Conservation (phyloP, 306 rosid species). For the Albizia julibrissin region DNA sequence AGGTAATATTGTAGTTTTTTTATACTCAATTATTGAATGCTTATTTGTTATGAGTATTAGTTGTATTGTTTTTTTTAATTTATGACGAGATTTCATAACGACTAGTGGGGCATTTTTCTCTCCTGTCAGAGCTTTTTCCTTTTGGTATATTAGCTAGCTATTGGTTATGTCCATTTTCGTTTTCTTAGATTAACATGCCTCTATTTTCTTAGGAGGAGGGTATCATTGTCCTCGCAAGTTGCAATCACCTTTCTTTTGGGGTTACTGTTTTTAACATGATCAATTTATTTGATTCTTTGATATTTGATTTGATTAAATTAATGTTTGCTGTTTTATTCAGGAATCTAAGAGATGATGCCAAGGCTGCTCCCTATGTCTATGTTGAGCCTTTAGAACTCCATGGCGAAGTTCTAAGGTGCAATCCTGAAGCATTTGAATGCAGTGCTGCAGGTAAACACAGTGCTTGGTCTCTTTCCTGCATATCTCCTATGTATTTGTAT, state of each 20-base stretch:
- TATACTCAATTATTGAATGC: neutral
- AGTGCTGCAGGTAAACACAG: conserved; percentile 77
- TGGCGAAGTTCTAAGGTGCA: conserved; percentile 72
- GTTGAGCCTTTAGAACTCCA: conserved; percentile 70
- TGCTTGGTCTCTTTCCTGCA: conserved; percentile 46
- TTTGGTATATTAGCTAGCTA: neutral
- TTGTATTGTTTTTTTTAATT: neutral
- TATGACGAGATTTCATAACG: neutral
- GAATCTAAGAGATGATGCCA: conserved; percentile 75
- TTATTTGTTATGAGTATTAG: neutral
- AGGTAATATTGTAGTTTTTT: neutral
- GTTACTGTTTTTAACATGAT: conserved; percentile 11
- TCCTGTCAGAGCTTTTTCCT: neutral
- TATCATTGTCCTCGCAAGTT: neutral
- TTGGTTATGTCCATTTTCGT: neutral
- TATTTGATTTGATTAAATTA: conserved; percentile 22
- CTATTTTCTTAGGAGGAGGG: neutral
- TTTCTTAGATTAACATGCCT: conserved; percentile 11
- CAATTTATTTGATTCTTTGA: neutral
- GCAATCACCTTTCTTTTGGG: neutral
- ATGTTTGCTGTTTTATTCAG: conserved; percentile 42
- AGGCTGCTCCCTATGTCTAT: conserved; percentile 41
- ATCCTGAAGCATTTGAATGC: conserved; percentile 77
- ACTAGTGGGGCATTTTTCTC: neutral
- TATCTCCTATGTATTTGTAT: conserved; percentile 1